Base-by-base conservation (phyloP, 768 basidiomycete genomes). In the Rhodotorula sphaerocarpa region DNA sequence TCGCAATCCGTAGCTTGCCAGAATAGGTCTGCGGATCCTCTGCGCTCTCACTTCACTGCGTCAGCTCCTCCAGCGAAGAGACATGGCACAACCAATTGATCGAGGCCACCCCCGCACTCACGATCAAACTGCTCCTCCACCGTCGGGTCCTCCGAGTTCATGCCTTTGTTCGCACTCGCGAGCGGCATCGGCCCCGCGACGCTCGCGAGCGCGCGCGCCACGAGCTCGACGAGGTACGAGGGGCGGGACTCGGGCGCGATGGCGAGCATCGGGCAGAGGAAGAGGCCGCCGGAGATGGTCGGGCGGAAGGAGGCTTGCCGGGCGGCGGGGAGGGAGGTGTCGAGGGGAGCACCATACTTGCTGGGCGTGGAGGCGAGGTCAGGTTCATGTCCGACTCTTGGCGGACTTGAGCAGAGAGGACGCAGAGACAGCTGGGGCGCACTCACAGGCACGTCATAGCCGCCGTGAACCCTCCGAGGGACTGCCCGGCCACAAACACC, bases 261-360 rank as follows among this genome's bases (percentile, higher is more conserved):
- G 20, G 59, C 65, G 30, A 71, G 57, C 70, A 71, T 71, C 0
- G 70, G 70, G 52, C 70, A 71, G 11, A 71, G 57, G 62, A 71
- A 55, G 25, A 63, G 27, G 7, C 60, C 59, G 36, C 70, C 63
- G 10, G 57, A 9, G 54, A 69, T 50, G 50, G 63, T 59, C n/a
- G 70, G 56, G 42, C 59, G 51, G 45, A 57, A 64, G 10, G 51
- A 30, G 15, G 14, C 1, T 7, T 31, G 3, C n/a, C 30, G 11
- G 16, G 57, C 31, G 12, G 56, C 46, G 9, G 55, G 42, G 33
- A 68, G 50, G 0, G 57, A 59, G 12, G 62, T 61, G 43, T 61
- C 56, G 31, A 50, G 30, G 27, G 62, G 58, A 6, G 61, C 39
- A 42, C 66, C 66, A 58, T 63, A 67, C 27, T 67, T 67, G 1